These are phyloP conservation scores for Euphorbia tirucalli DNA, from an alignment of 345 rosid genomes.

Conservation along the genomic window DNA sequence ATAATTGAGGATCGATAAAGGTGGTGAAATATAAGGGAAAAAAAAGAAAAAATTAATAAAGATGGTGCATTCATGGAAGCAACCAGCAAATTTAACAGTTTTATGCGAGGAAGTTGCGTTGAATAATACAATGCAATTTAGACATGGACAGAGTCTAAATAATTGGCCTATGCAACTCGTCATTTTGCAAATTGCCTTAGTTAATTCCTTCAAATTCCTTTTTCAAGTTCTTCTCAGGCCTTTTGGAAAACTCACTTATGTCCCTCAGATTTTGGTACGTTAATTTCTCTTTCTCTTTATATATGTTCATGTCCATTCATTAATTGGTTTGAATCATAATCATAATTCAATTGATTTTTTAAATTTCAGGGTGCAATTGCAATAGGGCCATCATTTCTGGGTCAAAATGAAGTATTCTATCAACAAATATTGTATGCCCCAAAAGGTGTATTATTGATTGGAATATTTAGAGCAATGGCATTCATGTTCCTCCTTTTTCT, in stretches of 20 bases:
- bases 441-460: conserved; percentile 23
- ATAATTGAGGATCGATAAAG: too few relatives aligned
- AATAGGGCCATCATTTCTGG: conserved; percentile 40
- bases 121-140: not conserved
- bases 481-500: conserved; percentile 34
- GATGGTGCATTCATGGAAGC: not conserved
- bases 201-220: conserved; percentile 16
- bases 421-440: conserved; percentile 17
- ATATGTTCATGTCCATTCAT: not conserved
- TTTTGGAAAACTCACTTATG: conserved; percentile 30
- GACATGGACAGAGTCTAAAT: conserved; percentile 6
- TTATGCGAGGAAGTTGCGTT: not conserved
- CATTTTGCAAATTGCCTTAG: conserved; percentile 29
- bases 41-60: too few relatives aligned
- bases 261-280: conserved; percentile 37
- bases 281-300: not conserved
- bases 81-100: not conserved
- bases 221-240: conserved; percentile 35
- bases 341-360: too few relatives aligned
- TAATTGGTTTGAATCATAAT: too few relatives aligned
- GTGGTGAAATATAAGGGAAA: too few relatives aligned
- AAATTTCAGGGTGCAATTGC: conserved; percentile 41
- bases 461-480: conserved; percentile 29
- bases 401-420: conserved; percentile 21
- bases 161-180: conserved; percentile 24